Percentiles rank a stretch among this genome's conserved stretches.
Evolutionary conservation across 768 basidiomycete genomes (phyloP).

Genomic region (Tulasnella sp.): DNA sequence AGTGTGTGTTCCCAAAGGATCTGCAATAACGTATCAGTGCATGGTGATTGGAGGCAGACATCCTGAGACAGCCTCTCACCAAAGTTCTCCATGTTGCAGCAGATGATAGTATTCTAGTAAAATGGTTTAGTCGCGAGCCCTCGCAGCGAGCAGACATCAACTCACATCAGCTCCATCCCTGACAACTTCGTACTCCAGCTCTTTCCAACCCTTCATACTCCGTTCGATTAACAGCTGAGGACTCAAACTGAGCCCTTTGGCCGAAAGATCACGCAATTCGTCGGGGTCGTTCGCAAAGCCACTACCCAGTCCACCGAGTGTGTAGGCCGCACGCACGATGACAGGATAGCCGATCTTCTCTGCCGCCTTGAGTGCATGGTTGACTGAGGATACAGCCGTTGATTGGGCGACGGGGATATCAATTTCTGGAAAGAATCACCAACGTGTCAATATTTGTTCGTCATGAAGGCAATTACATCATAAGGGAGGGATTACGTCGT

Average conservation of each 20-base stretch:
- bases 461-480: not conserved
- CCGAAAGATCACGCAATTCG: constrained; percentile 88
- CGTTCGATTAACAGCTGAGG: constrained; percentile 97
- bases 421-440: constrained; percentile 54
- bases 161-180: constrained; percentile 92
- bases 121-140: not conserved
- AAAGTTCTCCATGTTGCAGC: constrained; percentile 99
- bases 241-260: constrained; percentile 79
- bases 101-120: constrained; percentile 89
- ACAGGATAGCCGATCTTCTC: constrained; percentile 92
- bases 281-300: constrained; percentile 94
- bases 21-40: not conserved
- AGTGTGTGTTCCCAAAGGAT: constrained; percentile 96
- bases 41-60: not conserved
- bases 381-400: constrained; percentile 91
- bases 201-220: constrained; percentile 99
- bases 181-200: constrained; percentile 98
- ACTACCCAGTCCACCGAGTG: constrained; percentile 94
- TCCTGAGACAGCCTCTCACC: constrained; percentile 26
- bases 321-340: constrained; percentile 93
- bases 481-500: too few relatives aligned
- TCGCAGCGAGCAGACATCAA: constrained; percentile 21
- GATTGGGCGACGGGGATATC: constrained; percentile 93
- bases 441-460: not conserved
- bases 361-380: constrained; percentile 85